These are phyloP conservation scores for Aurifilum marmelostoma DNA, from an alignment of 2,329 filamentous ascomycete genomes.

Conservation along the genomic window DNA sequence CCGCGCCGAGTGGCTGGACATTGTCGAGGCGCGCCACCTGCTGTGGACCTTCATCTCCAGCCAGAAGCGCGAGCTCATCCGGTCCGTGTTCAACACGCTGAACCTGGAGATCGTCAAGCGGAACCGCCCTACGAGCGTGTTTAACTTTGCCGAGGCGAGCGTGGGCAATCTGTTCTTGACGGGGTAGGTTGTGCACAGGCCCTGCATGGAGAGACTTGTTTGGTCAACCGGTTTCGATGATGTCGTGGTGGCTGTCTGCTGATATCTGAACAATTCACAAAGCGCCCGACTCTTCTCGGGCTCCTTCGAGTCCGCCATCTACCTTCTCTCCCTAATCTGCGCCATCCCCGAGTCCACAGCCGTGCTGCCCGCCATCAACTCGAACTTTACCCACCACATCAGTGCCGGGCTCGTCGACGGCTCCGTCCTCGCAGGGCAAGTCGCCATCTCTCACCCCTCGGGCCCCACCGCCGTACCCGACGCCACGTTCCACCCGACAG, in stretches of 20 bases:
- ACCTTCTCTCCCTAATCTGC: conserved; percentile 84
- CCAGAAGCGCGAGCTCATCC: conserved; percentile 75
- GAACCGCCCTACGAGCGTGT: conserved; percentile 70
- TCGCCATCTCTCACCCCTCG: conserved; percentile 86
- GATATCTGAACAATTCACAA: background rate
- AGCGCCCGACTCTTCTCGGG: conserved; percentile 84
- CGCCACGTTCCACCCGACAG: conserved; percentile 32
- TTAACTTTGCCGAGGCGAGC: conserved; percentile 76
- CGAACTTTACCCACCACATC: conserved; percentile 95
- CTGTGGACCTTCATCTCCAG: conserved; percentile 75
- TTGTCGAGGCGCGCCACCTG: conserved; percentile 79
- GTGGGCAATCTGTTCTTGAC: conserved; percentile 82
- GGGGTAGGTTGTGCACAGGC: conserved; percentile 48
- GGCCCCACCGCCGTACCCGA: conserved; percentile 60
- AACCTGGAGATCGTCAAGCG: conserved; percentile 81
- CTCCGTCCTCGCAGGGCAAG: conserved; percentile 83
- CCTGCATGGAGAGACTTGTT: background rate
- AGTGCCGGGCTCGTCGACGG: conserved; percentile 79
- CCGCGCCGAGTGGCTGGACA: conserved; percentile 80
- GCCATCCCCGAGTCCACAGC: conserved; percentile 75
- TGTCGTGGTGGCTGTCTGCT: background rate
- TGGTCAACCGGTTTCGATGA: background rate
- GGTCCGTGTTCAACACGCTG: conserved; percentile 74
- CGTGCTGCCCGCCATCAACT: conserved; percentile 89
- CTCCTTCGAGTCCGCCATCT: conserved; percentile 90